Evolutionary conservation across 768 basidiomycete species (phyloP), one percentile per base, ranked within the genome.

Genomic region (Daedalea quercina): DNA sequence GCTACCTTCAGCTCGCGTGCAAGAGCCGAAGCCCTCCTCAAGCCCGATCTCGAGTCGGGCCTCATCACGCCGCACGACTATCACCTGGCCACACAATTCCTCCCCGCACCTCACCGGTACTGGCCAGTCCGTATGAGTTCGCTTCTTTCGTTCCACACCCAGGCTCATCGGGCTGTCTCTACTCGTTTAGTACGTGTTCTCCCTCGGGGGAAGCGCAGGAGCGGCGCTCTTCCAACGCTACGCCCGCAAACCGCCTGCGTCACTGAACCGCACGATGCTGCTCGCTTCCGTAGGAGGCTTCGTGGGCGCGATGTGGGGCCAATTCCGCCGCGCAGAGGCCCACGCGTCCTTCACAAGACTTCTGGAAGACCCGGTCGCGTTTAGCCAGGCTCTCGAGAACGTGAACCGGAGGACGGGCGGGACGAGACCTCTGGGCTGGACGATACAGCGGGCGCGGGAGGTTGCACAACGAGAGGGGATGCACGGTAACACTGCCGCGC

Each of bases 31-130:
- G 50, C 69, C n/a, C 75, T 81, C 40, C 73, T 83, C 22, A 64
- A 70, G 3, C 80, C 80, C 46, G 75, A 83, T 57, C 72, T 73
- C 46, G 76, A 81, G 31, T 61, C 68, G n/a, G 80, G 78, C 15
- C 70, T 71, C 57, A 66, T 82, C 52, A 71, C 75, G 3, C 61
- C 59, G 19, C 75, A 73, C 50, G 85, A 87, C 70, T 85, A 77
- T 63, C 72, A 84, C 0, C 64, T 76, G 11, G 78, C 83, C 3
- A 62, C 72, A 52, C 62, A 62, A 24, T 87, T 85, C 69, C 65
- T 82, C 24, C 76, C 82, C 34, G 75, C 74, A 35, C 59, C 62
- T 69, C 58, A 77, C 69, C 64, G 72, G 28, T 71, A 77, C 55
- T 71, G 68, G 56, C 71, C 74, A 52, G 73, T 77, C 47, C 70